Evolutionary conservation across 1,139 yeast species (phyloP), one percentile per base, ranked within the genome.

Genomic region (Candida freyschussii): DNA sequence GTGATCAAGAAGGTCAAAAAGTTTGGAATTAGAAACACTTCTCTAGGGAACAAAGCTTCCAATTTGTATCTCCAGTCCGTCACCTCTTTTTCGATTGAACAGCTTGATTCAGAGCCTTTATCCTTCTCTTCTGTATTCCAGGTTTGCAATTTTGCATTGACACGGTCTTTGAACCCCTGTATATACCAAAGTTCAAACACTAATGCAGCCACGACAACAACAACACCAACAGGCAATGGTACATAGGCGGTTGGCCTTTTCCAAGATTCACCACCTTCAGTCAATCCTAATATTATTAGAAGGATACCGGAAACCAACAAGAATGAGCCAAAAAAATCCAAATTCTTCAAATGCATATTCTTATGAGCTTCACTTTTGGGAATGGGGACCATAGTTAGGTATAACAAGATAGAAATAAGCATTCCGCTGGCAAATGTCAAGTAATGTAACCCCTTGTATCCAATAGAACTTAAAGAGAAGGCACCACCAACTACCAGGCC

Each of bases 401-500:
- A 41, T 3, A 53, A 31, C 2, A 33, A 14, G 4, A 51, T 14
- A 8, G 44, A 27, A 6, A 40, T 23, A 4, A 45, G 0, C 31
- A 36, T n/a, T 35, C 34, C 26, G 29, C 39, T 27, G 2, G 45
- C 63, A 45, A 56, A 57, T 0, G 53, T 42, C 29, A 59, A 46
- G 26, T 49, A 62, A 29, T 55, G 58, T 11, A 58, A 40, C 2
- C 56, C 56, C 29, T 46, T 45, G 33, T 59, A 60, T 0, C 67
- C 67, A 27, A 57, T 41, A 3, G 17, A 12, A 1, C 62, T 45
- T 17, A 33, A 33, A 3, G 55, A 42, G 30, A 62, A 62, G 1
- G 62, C 67, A 27, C 66, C 67, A 9, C 67, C 66, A 6, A 61
- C 17, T 8, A 62, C 27, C 7, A 50, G 33, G 3, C 66, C 67